phyloP scores from a whole-genome alignment of 371 early-diverging fungal genomes.

The Dichotomocladium elegans region DNA sequence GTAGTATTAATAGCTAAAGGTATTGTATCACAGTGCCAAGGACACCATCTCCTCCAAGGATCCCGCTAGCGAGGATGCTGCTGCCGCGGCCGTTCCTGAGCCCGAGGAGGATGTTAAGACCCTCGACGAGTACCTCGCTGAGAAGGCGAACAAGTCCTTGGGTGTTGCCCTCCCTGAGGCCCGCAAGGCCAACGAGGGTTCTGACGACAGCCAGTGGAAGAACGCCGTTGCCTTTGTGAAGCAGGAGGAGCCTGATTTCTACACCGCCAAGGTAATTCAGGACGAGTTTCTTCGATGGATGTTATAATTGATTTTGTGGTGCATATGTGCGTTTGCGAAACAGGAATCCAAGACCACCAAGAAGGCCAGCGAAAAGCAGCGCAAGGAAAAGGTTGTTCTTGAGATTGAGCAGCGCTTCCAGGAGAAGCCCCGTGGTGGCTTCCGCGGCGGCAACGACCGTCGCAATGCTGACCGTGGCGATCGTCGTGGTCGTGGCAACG shows the following conservation, averaged over 20 bases:
- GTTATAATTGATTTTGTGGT: no score
- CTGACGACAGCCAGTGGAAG: constrained; percentile 77
- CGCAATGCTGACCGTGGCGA: constrained; percentile 33
- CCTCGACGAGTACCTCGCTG: constrained; percentile 75
- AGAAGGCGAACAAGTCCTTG: constrained; percentile 66
- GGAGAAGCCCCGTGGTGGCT: constrained; percentile 41
- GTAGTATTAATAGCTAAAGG: not conserved
- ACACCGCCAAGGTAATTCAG: constrained; percentile 66
- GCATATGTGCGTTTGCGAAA: not conserved
- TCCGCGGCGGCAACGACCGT: constrained; percentile 34
- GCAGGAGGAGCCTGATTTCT: constrained; percentile 63
- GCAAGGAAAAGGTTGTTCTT: constrained; percentile 58
- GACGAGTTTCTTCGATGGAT: no score
- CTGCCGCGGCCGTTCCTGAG: constrained; percentile 36
- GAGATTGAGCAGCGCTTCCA: constrained; percentile 50
- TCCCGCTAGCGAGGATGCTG: constrained; percentile 44
- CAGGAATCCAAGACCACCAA: constrained; percentile 49
- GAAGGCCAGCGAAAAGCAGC: constrained; percentile 28
- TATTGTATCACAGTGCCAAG: constrained; percentile 17
- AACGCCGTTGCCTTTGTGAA: constrained; percentile 65
- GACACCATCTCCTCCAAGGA: constrained; percentile 30
- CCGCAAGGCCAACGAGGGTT: constrained; percentile 81
- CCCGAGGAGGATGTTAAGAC: constrained; percentile 74
- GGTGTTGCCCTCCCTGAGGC: constrained; percentile 57
- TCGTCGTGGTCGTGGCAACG: constrained; percentile 32